Percentiles rank a stretch among this genome's conserved stretches.
These are phyloP conservation scores for Starmerella apis DNA, from an alignment of 805 yeast species.

Conservation along the genomic window DNA sequence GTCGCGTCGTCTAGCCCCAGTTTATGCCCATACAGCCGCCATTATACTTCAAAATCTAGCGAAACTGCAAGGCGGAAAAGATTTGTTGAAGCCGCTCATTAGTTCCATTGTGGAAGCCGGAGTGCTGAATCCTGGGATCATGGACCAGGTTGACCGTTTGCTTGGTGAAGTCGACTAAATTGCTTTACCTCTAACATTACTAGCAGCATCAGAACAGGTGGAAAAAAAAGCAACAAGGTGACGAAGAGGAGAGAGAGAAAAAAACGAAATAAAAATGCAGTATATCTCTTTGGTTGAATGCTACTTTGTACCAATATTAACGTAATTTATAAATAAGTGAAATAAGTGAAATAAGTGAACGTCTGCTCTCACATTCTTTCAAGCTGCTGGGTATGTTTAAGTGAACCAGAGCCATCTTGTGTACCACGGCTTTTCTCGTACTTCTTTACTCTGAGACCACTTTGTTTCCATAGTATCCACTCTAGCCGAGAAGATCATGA, in stretches of 20 bases:
- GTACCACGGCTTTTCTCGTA: conserved; percentile 9
- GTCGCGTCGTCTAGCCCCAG: conserved; percentile 24
- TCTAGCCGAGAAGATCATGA: conserved; percentile 37
- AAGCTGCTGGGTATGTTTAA: no score
- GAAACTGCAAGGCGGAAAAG: conserved; percentile 25
- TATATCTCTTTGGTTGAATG: no score
- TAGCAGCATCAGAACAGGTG: not conserved
- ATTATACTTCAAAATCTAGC: conserved; percentile 34
- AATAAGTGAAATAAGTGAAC: no score
- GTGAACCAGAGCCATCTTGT: not conserved
- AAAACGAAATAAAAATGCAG: no score
- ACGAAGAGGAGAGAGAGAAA: no score
- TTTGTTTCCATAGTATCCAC: conserved; percentile 31
- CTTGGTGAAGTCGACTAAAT: conserved; percentile 14
- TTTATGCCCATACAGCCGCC: conserved; percentile 30
- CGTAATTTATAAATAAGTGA: not conserved
- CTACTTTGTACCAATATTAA: not conserved
- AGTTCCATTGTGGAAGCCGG: conserved; percentile 24
- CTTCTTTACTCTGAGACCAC: conserved; percentile 9
- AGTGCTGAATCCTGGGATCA: conserved; percentile 24
- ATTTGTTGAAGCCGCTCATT: conserved; percentile 20
- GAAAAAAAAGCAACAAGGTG: not conserved
- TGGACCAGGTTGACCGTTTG: conserved; percentile 25
- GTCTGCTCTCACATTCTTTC: no score
- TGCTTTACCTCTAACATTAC: not conserved